phyloP scores from a whole-genome alignment of 2,329 filamentous ascomycete genomes.

The Colletotrichum eremochloae region DNA sequence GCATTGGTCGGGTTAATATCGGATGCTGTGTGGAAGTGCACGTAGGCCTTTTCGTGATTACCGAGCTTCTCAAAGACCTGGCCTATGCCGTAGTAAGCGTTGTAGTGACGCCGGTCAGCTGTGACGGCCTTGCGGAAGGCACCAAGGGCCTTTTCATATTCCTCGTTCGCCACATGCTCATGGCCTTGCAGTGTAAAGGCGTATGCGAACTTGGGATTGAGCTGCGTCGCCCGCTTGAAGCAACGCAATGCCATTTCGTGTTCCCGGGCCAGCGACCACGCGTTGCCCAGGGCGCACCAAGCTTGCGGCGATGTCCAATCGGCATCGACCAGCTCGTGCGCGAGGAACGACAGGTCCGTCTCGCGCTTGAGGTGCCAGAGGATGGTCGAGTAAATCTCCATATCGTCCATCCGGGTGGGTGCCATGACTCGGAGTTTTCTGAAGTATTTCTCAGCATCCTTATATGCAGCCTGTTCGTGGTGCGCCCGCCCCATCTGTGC shows the following conservation, averaged over 20 bases:
- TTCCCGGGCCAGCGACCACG: slow-evolving; percentile 91
- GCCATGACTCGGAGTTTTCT: slow-evolving; percentile 81
- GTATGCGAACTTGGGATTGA: slow-evolving; percentile 92
- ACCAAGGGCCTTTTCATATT: slow-evolving; percentile 93
- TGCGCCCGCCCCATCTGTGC: slow-evolving; percentile 91
- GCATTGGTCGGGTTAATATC: slow-evolving; percentile 94
- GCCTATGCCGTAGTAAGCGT: slow-evolving; percentile 94
- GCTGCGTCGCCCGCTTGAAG: slow-evolving; percentile 93
- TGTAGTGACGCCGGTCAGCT: slow-evolving; percentile 92
- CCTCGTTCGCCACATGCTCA: slow-evolving; percentile 95
- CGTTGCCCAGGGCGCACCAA: slow-evolving; percentile 96
- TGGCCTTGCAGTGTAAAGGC: slow-evolving; percentile 96
- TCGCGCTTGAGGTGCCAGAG: slow-evolving; percentile 98
- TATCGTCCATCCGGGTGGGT: slow-evolving; percentile 88
- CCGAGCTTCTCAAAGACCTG: slow-evolving; percentile 90
- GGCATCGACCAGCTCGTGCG: slow-evolving; percentile 88
- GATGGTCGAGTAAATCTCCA: slow-evolving; percentile 99
- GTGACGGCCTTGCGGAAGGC: slow-evolving; percentile 89
- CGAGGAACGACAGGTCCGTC: slow-evolving; percentile 90
- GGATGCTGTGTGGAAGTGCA: slow-evolving; percentile 90
- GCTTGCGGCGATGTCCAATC: slow-evolving; percentile 93
- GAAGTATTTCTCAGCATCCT: slow-evolving; percentile 89
- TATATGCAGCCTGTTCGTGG: slow-evolving; percentile 90
- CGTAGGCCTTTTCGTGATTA: slow-evolving; percentile 90
- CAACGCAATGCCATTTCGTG: slow-evolving; percentile 95